Evolutionary conservation across 106 monocot species (phyloP).

Genomic region (Gastrodia elata): DNA sequence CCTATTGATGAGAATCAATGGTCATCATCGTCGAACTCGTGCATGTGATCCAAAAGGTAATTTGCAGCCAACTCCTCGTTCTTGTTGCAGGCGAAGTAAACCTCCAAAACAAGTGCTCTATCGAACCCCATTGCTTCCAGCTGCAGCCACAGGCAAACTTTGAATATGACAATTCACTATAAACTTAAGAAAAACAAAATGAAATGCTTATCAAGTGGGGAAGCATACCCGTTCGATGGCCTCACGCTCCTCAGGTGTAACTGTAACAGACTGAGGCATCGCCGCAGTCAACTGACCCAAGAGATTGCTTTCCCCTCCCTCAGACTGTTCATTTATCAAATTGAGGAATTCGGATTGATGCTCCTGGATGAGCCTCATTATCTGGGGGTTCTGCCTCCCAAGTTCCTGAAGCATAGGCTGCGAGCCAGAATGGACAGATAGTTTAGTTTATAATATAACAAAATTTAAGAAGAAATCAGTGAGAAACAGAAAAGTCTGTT

Average conservation of each 20-base stretch:
- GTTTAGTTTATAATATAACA: neutral
- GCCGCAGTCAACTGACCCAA: constrained; percentile 47
- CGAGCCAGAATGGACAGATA: neutral
- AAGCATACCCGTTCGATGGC: constrained; percentile 68
- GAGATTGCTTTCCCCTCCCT: constrained; percentile 47
- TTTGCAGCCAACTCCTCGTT: constrained; percentile 76
- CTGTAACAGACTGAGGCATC: constrained; percentile 38
- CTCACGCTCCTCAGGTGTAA: constrained; percentile 70
- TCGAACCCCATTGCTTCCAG: constrained; percentile 83
- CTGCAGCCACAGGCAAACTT: constrained; percentile 23
- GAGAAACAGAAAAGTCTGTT: constrained; percentile 2
- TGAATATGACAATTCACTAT: neutral
- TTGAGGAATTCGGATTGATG: constrained; percentile 78
- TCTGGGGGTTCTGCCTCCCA: constrained; percentile 72
- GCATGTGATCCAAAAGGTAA: constrained; percentile 77
- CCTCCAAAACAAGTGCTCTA: constrained; percentile 49
- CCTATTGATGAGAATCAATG: neutral
- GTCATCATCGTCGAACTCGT: constrained; percentile 50
- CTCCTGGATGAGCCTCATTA: constrained; percentile 83
- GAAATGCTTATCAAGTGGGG: neutral
- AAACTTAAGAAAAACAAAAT: neutral
- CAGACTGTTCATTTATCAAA: constrained; percentile 61
- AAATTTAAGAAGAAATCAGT: neutral
- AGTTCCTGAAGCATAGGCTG: constrained; percentile 93
- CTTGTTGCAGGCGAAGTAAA: constrained; percentile 77